Base-by-base conservation (phyloP, 805 yeast species). In the Kodamaea sagamina region DNA sequence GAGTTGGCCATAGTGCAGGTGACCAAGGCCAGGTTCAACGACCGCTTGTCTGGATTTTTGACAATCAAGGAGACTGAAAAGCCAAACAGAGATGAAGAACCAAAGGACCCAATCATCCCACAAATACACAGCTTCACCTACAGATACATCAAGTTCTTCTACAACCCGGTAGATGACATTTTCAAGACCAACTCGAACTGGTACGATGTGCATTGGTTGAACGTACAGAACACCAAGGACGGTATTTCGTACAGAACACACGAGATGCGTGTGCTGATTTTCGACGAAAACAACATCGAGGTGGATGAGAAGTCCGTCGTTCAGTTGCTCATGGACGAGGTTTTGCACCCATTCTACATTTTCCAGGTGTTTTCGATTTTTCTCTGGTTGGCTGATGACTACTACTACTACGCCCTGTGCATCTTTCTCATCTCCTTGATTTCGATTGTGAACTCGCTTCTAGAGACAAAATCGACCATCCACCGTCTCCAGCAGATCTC, bases 331-430 rank as follows among this genome's bases (percentile, higher is more conserved):
- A 70, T 85, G 18, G 95, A 89, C 56, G 99, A 93, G 61, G 88
- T 89, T 0, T 67, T 93, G 32, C 98, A 93, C 62, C 99, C 99
- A 0, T 93, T 93, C 60, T 93, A 93, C 61, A 77, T 95, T 32
- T 93, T 93, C 61, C 99, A 93, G 68, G 82, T 92, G 1, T 92
- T 92, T 59, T 89, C 97, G 3, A 86, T 93, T 43, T 67, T 90
- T 24, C 69, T 93, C 35, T 93, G 99, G 99, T 75, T 89, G 8
- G 78, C 89, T 11, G 99, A 93, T 62, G 84, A 86, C 53, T 93
- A 95, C 63, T 86, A 84, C 61, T 93, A 92, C 65, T 93, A 93
- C 60, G 99, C 99, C 0, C 74, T 80, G 13, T 95, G 99, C 63
- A 93, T 93, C 47, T 84, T 93, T 52, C 44, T 89, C 26, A 93